These are phyloP conservation scores for Phytophthora sp. DNA, from an alignment of 352 stramenopile genomes.

Conservation along the genomic window DNA sequence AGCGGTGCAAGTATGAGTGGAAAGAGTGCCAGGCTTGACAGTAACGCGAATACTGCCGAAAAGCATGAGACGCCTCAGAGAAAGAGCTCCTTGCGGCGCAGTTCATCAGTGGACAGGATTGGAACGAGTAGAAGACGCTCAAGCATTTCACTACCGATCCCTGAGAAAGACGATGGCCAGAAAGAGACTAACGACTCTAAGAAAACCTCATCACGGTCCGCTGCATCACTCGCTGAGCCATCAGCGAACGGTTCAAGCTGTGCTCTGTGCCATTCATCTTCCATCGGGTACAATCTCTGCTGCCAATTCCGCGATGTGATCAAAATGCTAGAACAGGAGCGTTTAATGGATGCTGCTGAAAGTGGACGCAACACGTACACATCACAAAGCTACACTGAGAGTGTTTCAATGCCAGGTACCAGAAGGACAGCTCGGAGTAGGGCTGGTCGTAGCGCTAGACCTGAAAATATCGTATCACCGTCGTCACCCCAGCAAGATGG, in stretches of 20 bases:
- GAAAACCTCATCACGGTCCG: neutral
- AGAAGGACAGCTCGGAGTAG: slow-evolving; percentile 15
- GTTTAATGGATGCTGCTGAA: slow-evolving; percentile 2
- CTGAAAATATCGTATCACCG: neutral
- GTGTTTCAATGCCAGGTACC: neutral
- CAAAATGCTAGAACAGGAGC: slow-evolving; percentile 45
- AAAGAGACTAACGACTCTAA: neutral
- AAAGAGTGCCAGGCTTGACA: neutral
- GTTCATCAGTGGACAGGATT: slow-evolving; percentile 7
- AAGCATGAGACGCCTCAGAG: neutral
- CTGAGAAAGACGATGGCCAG: neutral
- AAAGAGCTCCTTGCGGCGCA: slow-evolving; percentile 5
- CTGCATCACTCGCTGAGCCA: neutral
- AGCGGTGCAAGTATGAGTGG: neutral
- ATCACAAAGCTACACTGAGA: neutral
- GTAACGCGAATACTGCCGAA: no score
- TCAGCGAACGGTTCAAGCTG: slow-evolving; percentile 17
- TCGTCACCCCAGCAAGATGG: neutral
- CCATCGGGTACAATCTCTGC: slow-evolving; percentile 70
- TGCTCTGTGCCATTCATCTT: slow-evolving; percentile 61
- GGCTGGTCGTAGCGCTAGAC: slow-evolving; percentile 9
- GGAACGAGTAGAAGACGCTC: neutral
- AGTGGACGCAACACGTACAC: neutral
- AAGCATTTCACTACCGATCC: neutral
- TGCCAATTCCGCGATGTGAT: slow-evolving; percentile 65